phyloP scores from a whole-genome alignment of 2,329 filamentous ascomycete genomes.

The Cytospora leucostoma region DNA sequence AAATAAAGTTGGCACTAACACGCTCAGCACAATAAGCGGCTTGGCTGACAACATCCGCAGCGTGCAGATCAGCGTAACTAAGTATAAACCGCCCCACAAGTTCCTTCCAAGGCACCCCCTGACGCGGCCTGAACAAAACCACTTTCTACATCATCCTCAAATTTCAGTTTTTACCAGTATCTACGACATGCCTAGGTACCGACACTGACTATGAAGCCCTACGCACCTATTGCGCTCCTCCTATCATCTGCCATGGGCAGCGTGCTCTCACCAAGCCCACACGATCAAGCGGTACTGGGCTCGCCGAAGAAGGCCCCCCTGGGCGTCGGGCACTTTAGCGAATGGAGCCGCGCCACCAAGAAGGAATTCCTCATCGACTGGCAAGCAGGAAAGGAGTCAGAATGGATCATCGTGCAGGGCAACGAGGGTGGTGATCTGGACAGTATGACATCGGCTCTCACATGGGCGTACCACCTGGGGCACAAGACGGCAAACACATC shows the following conservation, averaged over 20 bases:
- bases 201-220: conserved; percentile 3
- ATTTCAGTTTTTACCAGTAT: neutral
- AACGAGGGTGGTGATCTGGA: conserved; percentile 49
- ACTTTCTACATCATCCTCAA: neutral
- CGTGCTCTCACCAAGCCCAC: neutral
- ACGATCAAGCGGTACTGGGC: conserved; percentile 18
- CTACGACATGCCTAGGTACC: neutral
- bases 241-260: conserved; percentile 6
- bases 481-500: conserved; percentile 46
- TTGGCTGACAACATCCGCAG: neutral
- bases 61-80: neutral
- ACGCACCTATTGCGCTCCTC: conserved; percentile 10
- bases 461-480: conserved; percentile 50
- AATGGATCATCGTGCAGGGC: conserved; percentile 49
- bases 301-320: conserved; percentile 3
- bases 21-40: neutral
- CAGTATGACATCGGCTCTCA: conserved; percentile 46
- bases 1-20: neutral
- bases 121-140: neutral
- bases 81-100: neutral
- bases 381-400: conserved; percentile 43
- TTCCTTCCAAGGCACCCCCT: neutral
- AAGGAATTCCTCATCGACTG: conserved; percentile 49
- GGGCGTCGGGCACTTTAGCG: conserved; percentile 50
- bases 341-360: conserved; percentile 50